These are phyloP conservation scores for Pleurotus sapidus DNA, from an alignment of 768 basidiomycete species.

Conservation along the genomic window DNA sequence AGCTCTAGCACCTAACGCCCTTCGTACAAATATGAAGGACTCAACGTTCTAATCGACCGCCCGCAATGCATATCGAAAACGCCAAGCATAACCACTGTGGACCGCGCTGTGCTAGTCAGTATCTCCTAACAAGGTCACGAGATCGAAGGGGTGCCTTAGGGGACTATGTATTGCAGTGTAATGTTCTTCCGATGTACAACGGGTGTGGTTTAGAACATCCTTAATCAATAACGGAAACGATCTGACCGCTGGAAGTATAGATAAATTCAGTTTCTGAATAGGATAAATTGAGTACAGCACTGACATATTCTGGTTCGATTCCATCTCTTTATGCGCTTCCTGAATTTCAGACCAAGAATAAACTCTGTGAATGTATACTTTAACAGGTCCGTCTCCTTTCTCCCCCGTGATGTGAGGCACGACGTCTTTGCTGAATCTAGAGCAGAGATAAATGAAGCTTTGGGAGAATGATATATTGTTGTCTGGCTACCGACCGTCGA, in stretches of 20 bases:
- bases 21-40: too few species aligned
- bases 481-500: conserved; percentile 36
- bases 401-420: conserved; percentile 57
- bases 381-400: conserved; percentile 57
- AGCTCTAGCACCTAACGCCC: too few species aligned
- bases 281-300: conserved; percentile 6
- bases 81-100: too few species aligned
- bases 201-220: too few species aligned
- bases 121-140: too few species aligned
- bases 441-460: not conserved
- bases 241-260: conserved; percentile 37
- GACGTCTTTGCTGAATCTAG: conserved; percentile 53
- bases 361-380: conserved; percentile 78
- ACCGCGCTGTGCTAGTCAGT: too few species aligned
- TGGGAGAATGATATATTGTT: not conserved
- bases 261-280: not conserved
- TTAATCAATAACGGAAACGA: conserved; percentile 38
- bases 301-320: conserved; percentile 56
- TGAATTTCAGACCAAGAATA: conserved; percentile 80
- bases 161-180: too few species aligned
- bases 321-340: conserved; percentile 83
- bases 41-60: too few species aligned
- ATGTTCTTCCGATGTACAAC: too few species aligned
- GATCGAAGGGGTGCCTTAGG: too few species aligned
- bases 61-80: too few species aligned